Evolutionary conservation across 768 basidiomycete species (phyloP), one percentile per base, ranked within the genome.

Genomic region (Floccularia luteovirens): DNA sequence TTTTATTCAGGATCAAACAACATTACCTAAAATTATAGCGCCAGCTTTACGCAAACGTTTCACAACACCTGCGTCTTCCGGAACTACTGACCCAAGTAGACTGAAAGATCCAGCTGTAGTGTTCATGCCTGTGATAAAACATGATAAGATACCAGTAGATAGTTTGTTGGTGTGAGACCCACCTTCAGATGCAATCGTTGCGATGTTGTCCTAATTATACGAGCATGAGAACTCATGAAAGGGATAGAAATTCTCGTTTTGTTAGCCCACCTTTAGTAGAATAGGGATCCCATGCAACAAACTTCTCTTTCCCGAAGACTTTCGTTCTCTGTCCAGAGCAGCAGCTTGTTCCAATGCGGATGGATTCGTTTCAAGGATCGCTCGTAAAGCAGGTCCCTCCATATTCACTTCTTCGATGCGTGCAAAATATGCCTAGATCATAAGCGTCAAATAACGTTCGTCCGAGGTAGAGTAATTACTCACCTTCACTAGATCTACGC

Each of bases 341-440:
- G 68, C 73, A 11, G 81, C 81, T 46, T 71, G 64, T 11, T 39
- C 48, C 7, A 82, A 59, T 2, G 79, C 78, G 4, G 63, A 66
- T 0, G 73, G 66, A 34, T 77, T 84, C 1, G 60, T 58, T 41
- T 83, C 82, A 11, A 80, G 57, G 3, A 83, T 67, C 1, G 79
- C 79, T 7, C 68, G 73, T 6, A 84, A 57, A 31, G 56, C 57
- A 8, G 78, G 72, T 1, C 79, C 79, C 42, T 74, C 61, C 13
- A 72, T 48, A 48, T 83, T 82, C n/a, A 84, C 81, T 50, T 83
- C 74, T 3, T 80, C 74, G 17, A 82, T 82, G 2, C 82, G 67
- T 8, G 73, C 71, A 46, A 82, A 63, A 52, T 83, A 83, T 2
- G 78, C 77, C 80, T 82, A 8, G 20, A 8, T 11, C 5, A 5